Evolutionary conservation across 2,329 filamentous ascomycete genomes (phyloP), one percentile per base, ranked within the genome.

Genomic region (Pseudogymnoascus sp.): DNA sequence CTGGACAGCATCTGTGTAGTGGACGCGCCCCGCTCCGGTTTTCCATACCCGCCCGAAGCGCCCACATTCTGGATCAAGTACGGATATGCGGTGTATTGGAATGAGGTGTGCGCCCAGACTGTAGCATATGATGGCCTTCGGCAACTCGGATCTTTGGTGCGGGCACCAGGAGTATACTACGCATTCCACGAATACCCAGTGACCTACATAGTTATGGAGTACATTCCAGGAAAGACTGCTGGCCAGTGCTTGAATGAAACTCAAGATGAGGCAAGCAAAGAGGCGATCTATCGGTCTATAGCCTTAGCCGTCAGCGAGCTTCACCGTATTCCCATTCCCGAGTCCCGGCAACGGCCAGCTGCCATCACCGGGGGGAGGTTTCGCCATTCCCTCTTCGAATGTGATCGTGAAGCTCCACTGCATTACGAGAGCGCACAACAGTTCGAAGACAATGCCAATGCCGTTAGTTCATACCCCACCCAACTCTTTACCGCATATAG

Each of bases 391-490:
- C 1, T 67, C 25, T 67, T 68, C 61, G 25, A 52, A n/a, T n/a
- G n/a, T 52, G 19, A 63, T 12, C 35, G 61, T 1, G 14, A 41
- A 35, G 64, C 66, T 33, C 33, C 62, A 4, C 60, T 11, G 3
- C 36, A 33, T 38, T 67, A 67, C 55, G 14, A 67, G 39, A 67
- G 52, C 19, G 52, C 62, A 14, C 49, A 63, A 4, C 64, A 68
- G n/a, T 42, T 68, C 6, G 63, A 68, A 55, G 9, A 64, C 8
- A 65, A 67, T 62, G 35, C 67, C 38, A 68, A 68, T 23, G 4
- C 59, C 9, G 66, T 67, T 63, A 52, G 65, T 62, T 22, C 30
- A 8, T 30, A 30, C 36, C 41, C 22, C 16, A 25, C 33, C n/a
- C n/a, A n/a, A n/a, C n/a, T n/a, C n/a, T n/a, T n/a, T n/a, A n/a